Percentiles rank a stretch among this genome's conserved stretches.
These are phyloP conservation scores for Talaromyces marneffei DNA, from an alignment of 2,329 filamentous ascomycete genomes.

Conservation along the genomic window DNA sequence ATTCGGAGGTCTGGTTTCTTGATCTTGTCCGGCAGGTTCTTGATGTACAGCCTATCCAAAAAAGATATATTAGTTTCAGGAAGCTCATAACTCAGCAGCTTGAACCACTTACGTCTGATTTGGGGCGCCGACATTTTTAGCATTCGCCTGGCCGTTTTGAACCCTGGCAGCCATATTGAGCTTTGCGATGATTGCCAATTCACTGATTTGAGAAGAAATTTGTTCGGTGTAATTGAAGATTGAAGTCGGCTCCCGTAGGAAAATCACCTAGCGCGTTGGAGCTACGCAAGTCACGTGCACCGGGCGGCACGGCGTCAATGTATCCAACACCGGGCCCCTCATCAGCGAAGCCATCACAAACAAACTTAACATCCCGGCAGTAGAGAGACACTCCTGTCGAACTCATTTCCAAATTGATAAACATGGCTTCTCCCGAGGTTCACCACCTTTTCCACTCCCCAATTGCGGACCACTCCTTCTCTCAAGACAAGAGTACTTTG, in stretches of 20 bases:
- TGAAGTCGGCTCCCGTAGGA: background rate
- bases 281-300: conserved; percentile 6
- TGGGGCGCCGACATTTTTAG: conserved; percentile 52
- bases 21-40: conserved; percentile 83
- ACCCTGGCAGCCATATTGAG: conserved; percentile 35
- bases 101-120: conserved; percentile 64
- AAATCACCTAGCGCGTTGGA: conserved; percentile 5
- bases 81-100: background rate
- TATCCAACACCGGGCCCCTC: background rate
- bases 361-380: conserved; percentile 56
- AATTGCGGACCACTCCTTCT: conserved; percentile 98
- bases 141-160: conserved; percentile 33
- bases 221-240: background rate
- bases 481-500: conserved; percentile 77
- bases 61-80: background rate
- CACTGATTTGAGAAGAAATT: background rate
- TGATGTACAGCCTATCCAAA: conserved; percentile 68
- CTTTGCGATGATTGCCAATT: background rate
- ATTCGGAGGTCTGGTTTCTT: conserved; percentile 82
- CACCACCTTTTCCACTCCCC: conserved; percentile 96
- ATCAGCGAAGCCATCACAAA: conserved; percentile 6
- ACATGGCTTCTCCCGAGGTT: conserved; percentile 80
- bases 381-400: conserved; percentile 97
- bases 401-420: conserved; percentile 22
- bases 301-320: background rate